Base-by-base conservation (phyloP, 805 yeast genomes). In the Candida anglica region DNA sequence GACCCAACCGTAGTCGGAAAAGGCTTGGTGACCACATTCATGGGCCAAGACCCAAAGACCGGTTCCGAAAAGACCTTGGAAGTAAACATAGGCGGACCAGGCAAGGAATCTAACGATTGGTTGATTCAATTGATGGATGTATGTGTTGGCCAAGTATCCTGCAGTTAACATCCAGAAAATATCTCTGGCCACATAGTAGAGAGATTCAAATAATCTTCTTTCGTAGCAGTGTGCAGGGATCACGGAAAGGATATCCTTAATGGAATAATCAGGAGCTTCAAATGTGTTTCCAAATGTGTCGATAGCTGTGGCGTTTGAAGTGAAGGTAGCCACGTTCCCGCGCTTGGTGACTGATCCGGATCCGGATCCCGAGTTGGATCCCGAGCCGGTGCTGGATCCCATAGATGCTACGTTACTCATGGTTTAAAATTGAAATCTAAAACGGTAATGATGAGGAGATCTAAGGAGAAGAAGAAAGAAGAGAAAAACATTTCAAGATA, bases 1-100 rank as follows among this genome's bases (percentile, higher is more conserved):
- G 43, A 84, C 78, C 64, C 70, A 60, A 25, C 77, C 78, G 53
- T 78, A 79, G 49, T 81, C 85, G 25, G 82, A 71, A 60, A 86
- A 86, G 15, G 95, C 95, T 47, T 78, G 82, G 58, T 86, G 95
- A 40, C 95, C 95, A 69, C 95, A 86, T 61, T 86, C 95, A 60
- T 86, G 95, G 34, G 94, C 93, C 63, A 86, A 53, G 32, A 86
- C 82, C 95, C 95, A 86, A 31, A 81, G 34, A 30, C 95, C 95
- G 19, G 88, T 80, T 38, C 80, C 79, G 40, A 82, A 75, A 36
- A 85, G 63, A 19, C 91, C 87, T 47, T 76, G 75, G 28, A 63
- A 52, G 34, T 70, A 51, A 14, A 77, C 58, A 52, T 82, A 79
- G 13, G 53, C 58, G 25, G 68, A 44, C 91, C 93, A 85, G 30